Percentiles rank a stretch among this genome's conserved stretches.
phyloP scores from a whole-genome alignment of 208 protist species.

The Trypanosoma vivax region DNA sequence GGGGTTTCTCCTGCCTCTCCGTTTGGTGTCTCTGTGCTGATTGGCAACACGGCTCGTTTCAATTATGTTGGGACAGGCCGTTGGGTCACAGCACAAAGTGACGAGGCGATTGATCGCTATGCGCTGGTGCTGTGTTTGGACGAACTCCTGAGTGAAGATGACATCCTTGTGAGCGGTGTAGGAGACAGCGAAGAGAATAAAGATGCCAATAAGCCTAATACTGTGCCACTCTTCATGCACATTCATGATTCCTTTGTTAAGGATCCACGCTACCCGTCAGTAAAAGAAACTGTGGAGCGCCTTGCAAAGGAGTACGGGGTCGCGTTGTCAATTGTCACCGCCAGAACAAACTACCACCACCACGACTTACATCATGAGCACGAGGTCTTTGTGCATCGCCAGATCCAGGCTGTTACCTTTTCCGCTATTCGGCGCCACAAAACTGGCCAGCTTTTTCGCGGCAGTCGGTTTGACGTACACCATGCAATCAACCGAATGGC shows the following conservation, averaged over 20 bases:
- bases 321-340: constrained; percentile 37
- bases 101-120: constrained; percentile 47
- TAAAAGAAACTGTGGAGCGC: constrained; percentile 41
- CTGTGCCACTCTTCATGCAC: constrained; percentile 56
- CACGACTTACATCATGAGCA: constrained; percentile 83
- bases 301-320: constrained; percentile 32
- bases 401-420: constrained; percentile 70
- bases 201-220: background rate
- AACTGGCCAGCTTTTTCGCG: constrained; percentile 62
- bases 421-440: constrained; percentile 45
- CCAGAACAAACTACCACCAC: constrained; percentile 79
- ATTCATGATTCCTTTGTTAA: constrained; percentile 57
- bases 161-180: background rate
- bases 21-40: constrained; percentile 39
- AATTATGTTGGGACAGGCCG: constrained; percentile 62
- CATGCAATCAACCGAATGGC: no score
- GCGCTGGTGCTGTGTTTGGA: constrained; percentile 62
- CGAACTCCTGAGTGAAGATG: constrained; percentile 39
- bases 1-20: constrained; percentile 5
- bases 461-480: constrained; percentile 16
- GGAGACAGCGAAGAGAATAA: constrained; percentile 3
- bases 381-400: constrained; percentile 65
- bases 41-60: constrained; percentile 64
- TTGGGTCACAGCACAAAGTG: constrained; percentile 40
- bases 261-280: constrained; percentile 32